Evolutionary conservation across 176 grass and related monocot genomes (phyloP).

Genomic region (Carex pumila): DNA sequence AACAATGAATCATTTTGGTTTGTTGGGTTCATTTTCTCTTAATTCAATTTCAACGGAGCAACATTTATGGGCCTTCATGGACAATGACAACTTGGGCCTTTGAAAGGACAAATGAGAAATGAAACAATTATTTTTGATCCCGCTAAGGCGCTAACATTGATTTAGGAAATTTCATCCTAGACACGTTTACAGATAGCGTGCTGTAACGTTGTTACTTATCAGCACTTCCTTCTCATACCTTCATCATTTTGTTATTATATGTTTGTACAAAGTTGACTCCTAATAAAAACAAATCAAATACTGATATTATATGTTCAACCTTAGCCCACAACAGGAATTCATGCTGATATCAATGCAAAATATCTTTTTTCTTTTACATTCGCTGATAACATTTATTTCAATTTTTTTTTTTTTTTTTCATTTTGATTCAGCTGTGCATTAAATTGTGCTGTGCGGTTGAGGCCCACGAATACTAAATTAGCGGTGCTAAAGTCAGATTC

Average conservation of each 20-base stretch:
- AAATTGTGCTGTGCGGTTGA: background rate
- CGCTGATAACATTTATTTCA: background rate
- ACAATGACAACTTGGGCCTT: background rate
- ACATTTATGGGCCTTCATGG: background rate
- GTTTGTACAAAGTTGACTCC: background rate
- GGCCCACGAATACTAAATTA: background rate
- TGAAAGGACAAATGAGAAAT: background rate
- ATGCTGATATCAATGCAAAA: background rate
- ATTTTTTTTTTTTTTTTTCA: background rate
- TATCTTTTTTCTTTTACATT: background rate
- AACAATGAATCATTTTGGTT: too few relatives aligned
- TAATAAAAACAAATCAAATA: background rate
- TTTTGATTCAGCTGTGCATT: background rate
- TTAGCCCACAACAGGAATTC: background rate
- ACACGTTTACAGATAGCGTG: too few relatives aligned
- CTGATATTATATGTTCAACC: background rate
- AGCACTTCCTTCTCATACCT: background rate
- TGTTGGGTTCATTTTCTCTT: too few relatives aligned
- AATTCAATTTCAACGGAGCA: too few relatives aligned
- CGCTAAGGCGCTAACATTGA: background rate
- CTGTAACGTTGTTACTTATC: background rate
- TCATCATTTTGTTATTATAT: background rate
- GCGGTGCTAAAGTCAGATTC: constrained; percentile 1
- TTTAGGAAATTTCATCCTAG: background rate
- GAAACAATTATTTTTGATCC: background rate